Conservation (phyloP, 2,329 filamentous ascomycete genomes). For the Graphilbum sp. region DNA sequence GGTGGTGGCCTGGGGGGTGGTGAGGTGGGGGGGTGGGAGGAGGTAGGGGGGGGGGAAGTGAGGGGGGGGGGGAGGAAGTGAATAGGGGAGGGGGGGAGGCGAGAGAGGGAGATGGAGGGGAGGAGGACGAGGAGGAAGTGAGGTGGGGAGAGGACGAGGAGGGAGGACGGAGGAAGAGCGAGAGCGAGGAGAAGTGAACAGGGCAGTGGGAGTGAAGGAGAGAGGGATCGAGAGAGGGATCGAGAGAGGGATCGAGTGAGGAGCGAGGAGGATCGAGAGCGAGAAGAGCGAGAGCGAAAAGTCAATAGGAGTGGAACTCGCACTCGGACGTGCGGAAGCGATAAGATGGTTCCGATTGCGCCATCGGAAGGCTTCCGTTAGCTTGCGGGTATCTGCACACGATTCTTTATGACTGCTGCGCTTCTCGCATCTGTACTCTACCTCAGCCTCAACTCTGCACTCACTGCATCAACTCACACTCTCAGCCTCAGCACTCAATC, state of each 20-base stretch:
- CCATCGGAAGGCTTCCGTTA: too few relatives aligned
- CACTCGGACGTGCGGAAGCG: too few relatives aligned
- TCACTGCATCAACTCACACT: too few relatives aligned
- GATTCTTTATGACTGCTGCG: too few relatives aligned
- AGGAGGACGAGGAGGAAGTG: background rate
- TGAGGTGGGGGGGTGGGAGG: constrained; percentile 5
- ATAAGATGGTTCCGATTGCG: too few relatives aligned
- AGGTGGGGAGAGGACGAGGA: background rate
- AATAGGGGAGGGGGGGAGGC: background rate
- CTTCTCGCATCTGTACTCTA: too few relatives aligned
- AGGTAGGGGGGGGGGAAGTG: constrained; percentile 5
- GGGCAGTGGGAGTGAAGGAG: background rate
- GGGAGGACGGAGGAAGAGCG: background rate
- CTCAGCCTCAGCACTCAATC: too few relatives aligned
- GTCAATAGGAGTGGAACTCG: too few relatives aligned
- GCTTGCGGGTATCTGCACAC: too few relatives aligned
- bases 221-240: background rate
- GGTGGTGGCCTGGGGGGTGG: constrained; percentile 13
- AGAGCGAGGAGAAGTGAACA: background rate
- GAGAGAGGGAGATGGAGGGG: constrained; percentile 6
- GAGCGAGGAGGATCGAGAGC: background rate
- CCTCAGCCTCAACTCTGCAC: too few relatives aligned
- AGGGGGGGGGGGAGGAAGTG: background rate
- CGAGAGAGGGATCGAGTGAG: background rate
- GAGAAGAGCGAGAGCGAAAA: too few relatives aligned